Evolutionary conservation across 805 yeast species (phyloP).

Genomic region (Pichia occidentalis): DNA sequence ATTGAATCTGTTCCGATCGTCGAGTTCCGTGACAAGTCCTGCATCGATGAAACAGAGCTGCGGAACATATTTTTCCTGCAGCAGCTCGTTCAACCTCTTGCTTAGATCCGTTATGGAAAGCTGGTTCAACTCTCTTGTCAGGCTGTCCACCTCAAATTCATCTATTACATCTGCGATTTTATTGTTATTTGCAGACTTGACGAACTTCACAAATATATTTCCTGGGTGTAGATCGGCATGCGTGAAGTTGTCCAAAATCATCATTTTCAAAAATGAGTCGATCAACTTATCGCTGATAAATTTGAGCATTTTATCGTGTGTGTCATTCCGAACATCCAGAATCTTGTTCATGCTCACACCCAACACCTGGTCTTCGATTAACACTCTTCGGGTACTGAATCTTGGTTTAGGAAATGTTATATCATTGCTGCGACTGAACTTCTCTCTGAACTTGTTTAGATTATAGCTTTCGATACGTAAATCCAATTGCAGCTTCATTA

Average conservation of each 20-base stretch:
- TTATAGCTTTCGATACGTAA: slow-evolving; percentile 85
- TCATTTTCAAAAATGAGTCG: slow-evolving; percentile 89
- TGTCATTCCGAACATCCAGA: slow-evolving; percentile 44
- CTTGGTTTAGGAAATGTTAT: slow-evolving; percentile 79
- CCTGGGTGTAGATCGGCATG: slow-evolving; percentile 98
- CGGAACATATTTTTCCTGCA: slow-evolving; percentile 58
- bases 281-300: slow-evolving; percentile 74
- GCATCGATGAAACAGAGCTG: slow-evolving; percentile 89
- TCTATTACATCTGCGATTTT: slow-evolving; percentile 31
- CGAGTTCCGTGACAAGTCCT: slow-evolving; percentile 87
- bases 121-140: slow-evolving; percentile 36
- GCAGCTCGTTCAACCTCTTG: slow-evolving; percentile 43
- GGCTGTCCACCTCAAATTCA: slow-evolving; percentile 41
- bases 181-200: slow-evolving; percentile 26
- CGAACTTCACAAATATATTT: slow-evolving; percentile 59
- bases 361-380: slow-evolving; percentile 78
- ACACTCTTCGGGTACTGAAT: slow-evolving; percentile 59
- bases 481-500: slow-evolving; percentile 88
- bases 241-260: slow-evolving; percentile 85
- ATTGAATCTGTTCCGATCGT: slow-evolving; percentile 68
- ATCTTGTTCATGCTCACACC: slow-evolving; percentile 79
- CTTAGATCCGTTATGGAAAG: slow-evolving; percentile 26
- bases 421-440: slow-evolving; percentile 52
- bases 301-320: slow-evolving; percentile 45
- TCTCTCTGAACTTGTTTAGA: slow-evolving; percentile 59